phyloP scores from a whole-genome alignment of 371 early-diverging fungal genomes.

The Mucor plumbeus region DNA sequence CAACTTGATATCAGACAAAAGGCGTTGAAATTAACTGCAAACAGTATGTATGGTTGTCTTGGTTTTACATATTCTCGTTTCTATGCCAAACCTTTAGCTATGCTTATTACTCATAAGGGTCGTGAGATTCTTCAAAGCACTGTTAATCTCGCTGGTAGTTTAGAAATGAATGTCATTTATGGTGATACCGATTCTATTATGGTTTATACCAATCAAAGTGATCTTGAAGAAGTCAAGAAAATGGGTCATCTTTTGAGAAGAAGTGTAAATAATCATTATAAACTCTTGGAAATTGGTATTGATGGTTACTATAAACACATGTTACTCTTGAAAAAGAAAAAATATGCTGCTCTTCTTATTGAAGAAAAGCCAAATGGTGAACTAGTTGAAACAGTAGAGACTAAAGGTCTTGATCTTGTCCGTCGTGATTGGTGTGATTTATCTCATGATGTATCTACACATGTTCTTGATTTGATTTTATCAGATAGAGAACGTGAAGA shows the following conservation, averaged over 20 bases:
- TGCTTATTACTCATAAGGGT: conserved; percentile 97
- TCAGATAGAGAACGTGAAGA: conserved; percentile 77
- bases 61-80: conserved; percentile 97
- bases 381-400: conserved; percentile 77
- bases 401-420: conserved; percentile 98
- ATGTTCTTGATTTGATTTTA: conserved; percentile 81
- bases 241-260: conserved; percentile 84
- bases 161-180: conserved; percentile 95
- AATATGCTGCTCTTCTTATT: conserved; percentile 94
- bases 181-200: conserved; percentile 99
- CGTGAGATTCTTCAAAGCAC: conserved; percentile 98
- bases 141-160: conserved; percentile 81
- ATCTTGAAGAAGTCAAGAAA: conserved; percentile 78
- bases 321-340: conserved; percentile 99
- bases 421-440: conserved; percentile 98
- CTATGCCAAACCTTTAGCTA: conserved; percentile 98
- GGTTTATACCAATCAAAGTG: conserved; percentile 93
- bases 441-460: conserved; percentile 87
- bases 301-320: conserved; percentile 96
- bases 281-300: conserved; percentile 95
- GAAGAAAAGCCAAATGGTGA: conserved; percentile 68
- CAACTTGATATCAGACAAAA: conserved; percentile 94
- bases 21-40: conserved; percentile 99
- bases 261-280: conserved; percentile 92
- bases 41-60: conserved; percentile 99